Evolutionary conservation across 306 rosid genomes (phyloP).

Genomic region (Cicer bijugum): DNA sequence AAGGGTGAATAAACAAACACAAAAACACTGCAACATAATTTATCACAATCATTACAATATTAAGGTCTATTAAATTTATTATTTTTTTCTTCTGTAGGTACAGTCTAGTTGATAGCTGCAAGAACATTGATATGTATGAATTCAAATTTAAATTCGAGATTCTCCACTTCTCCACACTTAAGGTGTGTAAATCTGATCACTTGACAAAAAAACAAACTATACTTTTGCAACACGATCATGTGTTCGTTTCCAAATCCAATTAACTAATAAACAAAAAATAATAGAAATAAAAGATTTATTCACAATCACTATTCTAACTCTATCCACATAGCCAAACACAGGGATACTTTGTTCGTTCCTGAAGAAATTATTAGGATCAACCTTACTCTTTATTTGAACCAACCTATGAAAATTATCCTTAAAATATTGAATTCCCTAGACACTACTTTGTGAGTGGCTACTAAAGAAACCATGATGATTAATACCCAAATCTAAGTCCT

Average conservation of each 20-base stretch:
- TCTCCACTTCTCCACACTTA: too few species aligned
- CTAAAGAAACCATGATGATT: slow-evolving; percentile 50
- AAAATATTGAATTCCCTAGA: slow-evolving; percentile 57
- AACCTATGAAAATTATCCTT: slow-evolving; percentile 58
- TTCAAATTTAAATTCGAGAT: too few species aligned
- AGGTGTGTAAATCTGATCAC: too few species aligned
- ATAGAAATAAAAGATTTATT: slow-evolving; percentile 26
- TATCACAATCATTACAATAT: neutral
- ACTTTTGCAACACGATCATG: neutral
- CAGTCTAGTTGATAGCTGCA: too few species aligned
- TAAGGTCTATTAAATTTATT: neutral
- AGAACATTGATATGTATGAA: too few species aligned
- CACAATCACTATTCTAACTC: slow-evolving; percentile 19
- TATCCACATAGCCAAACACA: slow-evolving; percentile 24
- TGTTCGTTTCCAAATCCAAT: slow-evolving; percentile 25
- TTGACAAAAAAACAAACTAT: neutral
- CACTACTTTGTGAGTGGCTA: slow-evolving; percentile 50
- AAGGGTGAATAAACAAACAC: neutral
- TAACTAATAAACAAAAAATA: slow-evolving; percentile 7
- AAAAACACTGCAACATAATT: neutral
- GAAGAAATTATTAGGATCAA: slow-evolving; percentile 71
- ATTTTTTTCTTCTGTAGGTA: too few species aligned
- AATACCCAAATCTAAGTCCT: slow-evolving; percentile 71
- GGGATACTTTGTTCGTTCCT: slow-evolving; percentile 75
- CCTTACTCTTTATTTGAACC: slow-evolving; percentile 60